Evolutionary conservation across 2,329 filamentous ascomycete genomes (phyloP).

Genomic region (Trichoderma atrobrunneum): DNA sequence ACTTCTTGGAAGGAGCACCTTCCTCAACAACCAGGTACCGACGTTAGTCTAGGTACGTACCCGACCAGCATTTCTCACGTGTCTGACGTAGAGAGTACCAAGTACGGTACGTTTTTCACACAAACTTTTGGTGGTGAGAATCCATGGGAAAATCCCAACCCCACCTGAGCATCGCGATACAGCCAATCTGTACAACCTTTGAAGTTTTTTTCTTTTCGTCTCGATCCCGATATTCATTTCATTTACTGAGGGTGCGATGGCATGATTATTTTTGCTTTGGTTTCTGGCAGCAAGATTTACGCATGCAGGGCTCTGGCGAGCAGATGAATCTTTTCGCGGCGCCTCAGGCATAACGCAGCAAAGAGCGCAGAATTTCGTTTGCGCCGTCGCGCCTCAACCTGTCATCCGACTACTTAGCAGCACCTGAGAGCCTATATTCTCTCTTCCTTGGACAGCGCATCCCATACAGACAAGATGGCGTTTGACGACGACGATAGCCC

Average conservation of each 20-base stretch:
- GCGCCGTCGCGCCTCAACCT: not conserved
- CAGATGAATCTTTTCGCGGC: not conserved
- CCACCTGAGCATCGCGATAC: not conserved
- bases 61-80: not conserved
- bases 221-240: not conserved
- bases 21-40: not conserved
- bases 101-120: not conserved
- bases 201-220: not conserved
- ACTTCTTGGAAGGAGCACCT: too few relatives aligned
- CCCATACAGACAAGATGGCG: constrained; percentile 32
- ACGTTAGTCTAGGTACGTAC: not conserved
- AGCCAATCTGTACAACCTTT: not conserved
- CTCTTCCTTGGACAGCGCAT: not conserved
- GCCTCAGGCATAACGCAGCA: not conserved
- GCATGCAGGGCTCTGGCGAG: not conserved
- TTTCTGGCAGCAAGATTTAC: not conserved
- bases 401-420: not conserved
- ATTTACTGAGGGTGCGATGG: not conserved
- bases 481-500: constrained; percentile 47
- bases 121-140: not conserved
- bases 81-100: not conserved
- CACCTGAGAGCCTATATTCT: not conserved
- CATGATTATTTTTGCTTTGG: not conserved
- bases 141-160: not conserved
- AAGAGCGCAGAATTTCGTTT: not conserved